Evolutionary conservation across 1,284 basidiomycete genomes (phyloP).

Genomic region (Moesziomyces aphidis): DNA sequence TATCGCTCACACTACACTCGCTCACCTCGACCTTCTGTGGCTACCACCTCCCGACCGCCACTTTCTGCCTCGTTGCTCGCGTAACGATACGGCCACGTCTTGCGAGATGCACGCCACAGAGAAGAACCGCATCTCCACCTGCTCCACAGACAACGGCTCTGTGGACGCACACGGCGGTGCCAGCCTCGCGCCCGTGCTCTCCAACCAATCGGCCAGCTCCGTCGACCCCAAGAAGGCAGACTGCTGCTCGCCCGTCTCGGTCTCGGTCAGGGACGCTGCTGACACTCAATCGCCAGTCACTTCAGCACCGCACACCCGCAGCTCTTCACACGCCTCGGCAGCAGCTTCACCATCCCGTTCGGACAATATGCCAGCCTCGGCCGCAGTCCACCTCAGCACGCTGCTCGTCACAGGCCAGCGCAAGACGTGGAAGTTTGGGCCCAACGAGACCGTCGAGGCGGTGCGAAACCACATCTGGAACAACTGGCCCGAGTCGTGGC

Average conservation of each 20-base stretch:
- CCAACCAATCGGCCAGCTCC: slow-evolving; percentile 20
- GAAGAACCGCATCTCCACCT: slow-evolving; percentile 26
- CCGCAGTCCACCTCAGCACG: slow-evolving; percentile 30
- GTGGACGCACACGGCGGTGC: slow-evolving; percentile 15
- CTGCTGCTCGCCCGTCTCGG: neutral
- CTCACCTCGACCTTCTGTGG: no score
- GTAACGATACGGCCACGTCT: neutral
- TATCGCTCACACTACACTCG: no score
- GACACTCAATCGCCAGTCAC: neutral
- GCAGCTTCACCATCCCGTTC: slow-evolving; percentile 1
- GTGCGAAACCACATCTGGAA: slow-evolving; percentile 29
- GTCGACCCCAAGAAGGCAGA: slow-evolving; percentile 17
- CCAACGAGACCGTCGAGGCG: slow-evolving; percentile 12
- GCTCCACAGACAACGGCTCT: slow-evolving; percentile 36
- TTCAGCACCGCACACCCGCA: neutral
- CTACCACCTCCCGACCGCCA: neutral
- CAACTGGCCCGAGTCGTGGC: slow-evolving; percentile 40
- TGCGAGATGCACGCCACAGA: slow-evolving; percentile 26
- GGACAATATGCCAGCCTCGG: slow-evolving; percentile 6
- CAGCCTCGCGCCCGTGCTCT: slow-evolving; percentile 18
- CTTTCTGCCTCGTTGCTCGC: neutral
- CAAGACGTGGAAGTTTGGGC: slow-evolving; percentile 34
- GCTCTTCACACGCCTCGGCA: neutral
- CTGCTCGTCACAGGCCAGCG: slow-evolving; percentile 38
- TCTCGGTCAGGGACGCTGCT: slow-evolving; percentile 15